Base-by-base conservation (phyloP, 257 asterid species). In the Pogostemon cablin region DNA sequence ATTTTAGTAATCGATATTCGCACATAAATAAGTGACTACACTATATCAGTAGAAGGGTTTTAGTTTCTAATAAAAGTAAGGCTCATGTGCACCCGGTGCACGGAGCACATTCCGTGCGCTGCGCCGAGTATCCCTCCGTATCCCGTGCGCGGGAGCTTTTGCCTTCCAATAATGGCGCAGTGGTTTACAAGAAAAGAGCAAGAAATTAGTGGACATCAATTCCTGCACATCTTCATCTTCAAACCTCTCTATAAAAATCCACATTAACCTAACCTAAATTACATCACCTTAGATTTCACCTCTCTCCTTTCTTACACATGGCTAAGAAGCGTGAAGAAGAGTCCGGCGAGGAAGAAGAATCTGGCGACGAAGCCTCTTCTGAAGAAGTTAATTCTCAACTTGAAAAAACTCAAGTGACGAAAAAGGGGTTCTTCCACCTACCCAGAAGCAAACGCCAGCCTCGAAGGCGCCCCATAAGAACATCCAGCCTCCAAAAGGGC, bases 321-420 rank as follows among this genome's bases (percentile, higher is more conserved):
- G 75, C 88, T 2, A 83, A 72, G 34, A 76, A 55, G 11, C 73
- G 80, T 17, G 71, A 81, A 20, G 25, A 20, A 80, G 85, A 79
- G 10, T 67, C 86, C 15, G 74, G 46, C 7, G 79, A 80, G 34
- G 84, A 82, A 20, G 82, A 71, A 20, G 25, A 20, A 20, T 68
- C 87, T n/a, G 75, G 48, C 8, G 80, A 80, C 11, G 85, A 83
- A 25, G 83, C 68, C 55, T 37, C 4, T 75, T 9, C 48, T 64
- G 85, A 75, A 15, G 81, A 77, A 15, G 72, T 11, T 1, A 80
- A 63, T 1, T 61, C 80, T 0, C 59, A 81, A 20, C 25, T 82
- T 0, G 85, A 81, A 66, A 4, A 47, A 3, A 61, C n/a, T 3
- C 49, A 7, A 2, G 44, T 41, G 38, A n/a, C 60, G 12, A 34